A percentile compares a stretch with the other conserved stretches of the same genome.
Evolutionary conservation across 2,329 filamentous ascomycete species (phyloP).

Genomic region (Fusarium penzigii): DNA sequence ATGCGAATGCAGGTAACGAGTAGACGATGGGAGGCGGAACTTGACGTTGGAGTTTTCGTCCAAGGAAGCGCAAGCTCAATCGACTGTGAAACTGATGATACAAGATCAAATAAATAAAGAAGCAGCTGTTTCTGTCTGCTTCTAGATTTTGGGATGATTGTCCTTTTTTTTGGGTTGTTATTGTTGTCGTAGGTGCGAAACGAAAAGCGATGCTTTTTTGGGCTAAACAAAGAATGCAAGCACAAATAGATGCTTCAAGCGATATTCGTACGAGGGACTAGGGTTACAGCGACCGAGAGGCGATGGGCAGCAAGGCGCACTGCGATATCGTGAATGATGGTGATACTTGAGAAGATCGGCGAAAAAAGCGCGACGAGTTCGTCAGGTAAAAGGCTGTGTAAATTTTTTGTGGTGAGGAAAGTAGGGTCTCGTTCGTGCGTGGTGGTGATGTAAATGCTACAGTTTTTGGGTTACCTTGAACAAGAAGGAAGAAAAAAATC

Average conservation of each 20-base stretch:
- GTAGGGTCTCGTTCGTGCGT: constrained; percentile 29
- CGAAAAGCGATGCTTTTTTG: constrained; percentile 16
- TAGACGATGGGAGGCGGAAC: background rate
- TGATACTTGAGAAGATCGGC: constrained; percentile 21
- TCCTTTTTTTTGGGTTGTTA: constrained; percentile 7
- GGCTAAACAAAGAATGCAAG: constrained; percentile 19
- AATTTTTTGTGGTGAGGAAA: constrained; percentile 15
- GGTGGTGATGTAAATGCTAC: constrained; percentile 32
- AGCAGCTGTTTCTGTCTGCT: constrained; percentile 7
- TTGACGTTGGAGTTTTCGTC: background rate
- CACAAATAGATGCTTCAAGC: constrained; percentile 26
- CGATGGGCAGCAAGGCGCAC: constrained; percentile 15
- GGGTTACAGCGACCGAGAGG: constrained; percentile 16
- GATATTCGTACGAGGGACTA: constrained; percentile 14
- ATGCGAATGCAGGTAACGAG: constrained; percentile 18
- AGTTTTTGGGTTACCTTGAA: constrained; percentile 24
- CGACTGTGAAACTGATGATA: background rate
- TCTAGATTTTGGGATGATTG: constrained; percentile 10
- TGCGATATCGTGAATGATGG: constrained; percentile 22
- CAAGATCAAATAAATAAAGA: background rate
- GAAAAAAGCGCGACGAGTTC: constrained; percentile 19
- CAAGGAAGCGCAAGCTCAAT: background rate
- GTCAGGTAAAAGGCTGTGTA: constrained; percentile 7
- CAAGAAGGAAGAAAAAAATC: constrained; percentile 33
- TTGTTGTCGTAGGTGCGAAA: constrained; percentile 15